A percentile compares a stretch with the other conserved stretches of the same genome.
These are phyloP conservation scores for Jimgerdemannia flammicorona DNA, from an alignment of 192 early-diverging fungal species.

Conservation along the genomic window DNA sequence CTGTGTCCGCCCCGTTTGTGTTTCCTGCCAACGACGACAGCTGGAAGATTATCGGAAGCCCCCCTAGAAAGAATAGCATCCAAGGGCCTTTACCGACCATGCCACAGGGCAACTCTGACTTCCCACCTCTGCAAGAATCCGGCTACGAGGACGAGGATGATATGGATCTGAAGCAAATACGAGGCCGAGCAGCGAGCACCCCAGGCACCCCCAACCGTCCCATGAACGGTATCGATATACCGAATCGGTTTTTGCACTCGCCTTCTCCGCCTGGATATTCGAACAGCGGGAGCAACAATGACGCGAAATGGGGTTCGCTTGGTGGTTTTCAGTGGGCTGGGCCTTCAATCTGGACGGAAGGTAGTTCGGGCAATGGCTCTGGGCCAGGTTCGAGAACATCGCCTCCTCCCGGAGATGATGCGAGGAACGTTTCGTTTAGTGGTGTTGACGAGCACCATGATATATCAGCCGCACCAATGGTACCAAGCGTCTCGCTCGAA, in stretches of 20 bases:
- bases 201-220: not conserved
- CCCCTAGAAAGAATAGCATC: not conserved
- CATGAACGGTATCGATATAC: not conserved
- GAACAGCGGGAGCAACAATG: constrained; percentile 8
- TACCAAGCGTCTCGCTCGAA: constrained; percentile 36
- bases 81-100: not conserved
- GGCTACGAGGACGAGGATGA: not conserved
- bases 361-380: constrained; percentile 16
- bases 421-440: not conserved
- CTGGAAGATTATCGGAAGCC: constrained; percentile 1
- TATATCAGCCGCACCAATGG: constrained; percentile 37
- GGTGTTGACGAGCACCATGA: constrained; percentile 5
- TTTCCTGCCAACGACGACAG: not conserved
- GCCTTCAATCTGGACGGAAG: constrained; percentile 36
- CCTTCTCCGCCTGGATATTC: not conserved
- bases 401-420: constrained; percentile 11
- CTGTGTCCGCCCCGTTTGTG: not conserved
- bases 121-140: not conserved
- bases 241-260: not conserved
- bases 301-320: constrained; percentile 45
- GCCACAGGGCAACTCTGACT: not conserved
- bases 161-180: not conserved
- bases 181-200: not conserved
- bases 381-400: constrained; percentile 14
- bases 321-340: constrained; percentile 47